Evolutionary conservation across 176 grass and related monocot species (phyloP).

Genomic region (Eremochloa ophiuroides): DNA sequence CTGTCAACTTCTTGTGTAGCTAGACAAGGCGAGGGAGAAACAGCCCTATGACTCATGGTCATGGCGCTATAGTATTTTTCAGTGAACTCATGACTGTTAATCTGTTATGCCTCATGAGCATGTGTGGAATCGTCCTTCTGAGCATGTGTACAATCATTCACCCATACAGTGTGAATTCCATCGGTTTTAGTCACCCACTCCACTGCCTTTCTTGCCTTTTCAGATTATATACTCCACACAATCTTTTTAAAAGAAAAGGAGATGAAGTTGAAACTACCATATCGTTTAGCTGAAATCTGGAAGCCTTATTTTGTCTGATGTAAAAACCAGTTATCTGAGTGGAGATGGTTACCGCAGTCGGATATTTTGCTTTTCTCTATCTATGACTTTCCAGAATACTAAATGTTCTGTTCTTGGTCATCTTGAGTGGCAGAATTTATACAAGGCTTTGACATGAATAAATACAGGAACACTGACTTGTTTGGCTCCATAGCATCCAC

Average conservation of each 20-base stretch:
- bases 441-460: not conserved
- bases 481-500: not conserved
- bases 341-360: not conserved
- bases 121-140: not conserved
- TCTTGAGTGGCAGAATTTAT: not conserved
- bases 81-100: conserved; percentile 10
- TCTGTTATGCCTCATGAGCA: not conserved
- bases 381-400: not conserved
- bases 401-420: not conserved
- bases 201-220: not conserved
- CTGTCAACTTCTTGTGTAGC: no score
- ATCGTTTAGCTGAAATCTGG: not conserved
- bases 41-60: not conserved
- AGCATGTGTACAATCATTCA: not conserved
- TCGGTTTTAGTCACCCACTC: not conserved
- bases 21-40: no score
- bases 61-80: not conserved
- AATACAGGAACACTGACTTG: not conserved
- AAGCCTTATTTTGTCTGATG: not conserved
- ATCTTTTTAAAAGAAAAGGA: not conserved
- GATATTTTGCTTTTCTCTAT: not conserved
- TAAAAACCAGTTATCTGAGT: not conserved
- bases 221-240: not conserved
- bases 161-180: not conserved
- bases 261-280: not conserved